These are phyloP conservation scores for Sodiomyces alkalinus DNA, from an alignment of 2,329 filamentous ascomycete species.

Conservation along the genomic window DNA sequence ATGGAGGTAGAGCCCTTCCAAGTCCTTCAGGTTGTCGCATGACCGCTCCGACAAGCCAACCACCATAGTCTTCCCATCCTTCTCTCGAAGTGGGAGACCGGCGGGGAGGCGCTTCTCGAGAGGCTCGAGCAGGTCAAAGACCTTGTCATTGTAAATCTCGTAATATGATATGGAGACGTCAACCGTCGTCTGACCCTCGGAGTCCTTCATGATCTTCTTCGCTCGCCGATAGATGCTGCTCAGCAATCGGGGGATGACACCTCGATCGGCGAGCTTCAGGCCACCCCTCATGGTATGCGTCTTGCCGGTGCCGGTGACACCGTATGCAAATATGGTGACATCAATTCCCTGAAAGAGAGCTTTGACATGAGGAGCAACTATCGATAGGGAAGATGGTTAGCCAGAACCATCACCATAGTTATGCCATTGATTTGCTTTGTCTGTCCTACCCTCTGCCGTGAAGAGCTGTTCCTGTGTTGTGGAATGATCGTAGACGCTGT, in stretches of 20 bases:
- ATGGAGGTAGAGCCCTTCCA: slow-evolving; percentile 79
- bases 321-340: slow-evolving; percentile 83
- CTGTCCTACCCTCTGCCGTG: slow-evolving; percentile 61
- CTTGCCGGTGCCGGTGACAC: slow-evolving; percentile 85
- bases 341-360: slow-evolving; percentile 82
- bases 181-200: slow-evolving; percentile 52
- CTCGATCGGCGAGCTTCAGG: slow-evolving; percentile 69
- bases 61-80: slow-evolving; percentile 74
- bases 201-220: slow-evolving; percentile 74
- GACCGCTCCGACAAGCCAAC: slow-evolving; percentile 71
- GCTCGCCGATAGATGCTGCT: slow-evolving; percentile 74
- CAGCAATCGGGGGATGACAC: slow-evolving; percentile 73
- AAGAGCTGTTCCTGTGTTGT: slow-evolving; percentile 80
- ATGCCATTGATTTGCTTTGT: slow-evolving; percentile 1
- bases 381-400: slow-evolving; percentile 1
- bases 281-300: slow-evolving; percentile 94
- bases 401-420: slow-evolving; percentile 2
- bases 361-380: slow-evolving; percentile 81
- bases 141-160: slow-evolving; percentile 94
- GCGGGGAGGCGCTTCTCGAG: slow-evolving; percentile 73
- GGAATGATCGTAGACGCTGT: slow-evolving; percentile 71
- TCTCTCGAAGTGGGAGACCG: slow-evolving; percentile 71
- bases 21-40: slow-evolving; percentile 77
- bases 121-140: slow-evolving; percentile 78
- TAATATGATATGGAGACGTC: slow-evolving; percentile 76